Base-by-base conservation (phyloP, 352 stramenopile species). In the Pythium sp. region DNA sequence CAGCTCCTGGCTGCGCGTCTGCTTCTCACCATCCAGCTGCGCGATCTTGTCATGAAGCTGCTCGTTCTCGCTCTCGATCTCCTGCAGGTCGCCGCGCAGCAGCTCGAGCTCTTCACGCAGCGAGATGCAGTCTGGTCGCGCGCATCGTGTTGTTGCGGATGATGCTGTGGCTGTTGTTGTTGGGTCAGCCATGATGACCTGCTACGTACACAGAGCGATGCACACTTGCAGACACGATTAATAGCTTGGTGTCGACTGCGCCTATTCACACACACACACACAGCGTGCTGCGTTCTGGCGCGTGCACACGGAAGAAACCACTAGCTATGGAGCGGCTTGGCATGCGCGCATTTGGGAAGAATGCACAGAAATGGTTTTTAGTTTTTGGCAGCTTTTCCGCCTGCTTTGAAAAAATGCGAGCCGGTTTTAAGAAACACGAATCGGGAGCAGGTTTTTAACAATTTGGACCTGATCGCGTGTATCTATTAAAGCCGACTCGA, bases 61-160 rank as follows among this genome's bases (percentile, higher is more conserved):
- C 54, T 91, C 81, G 59, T 81, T 87, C 67, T 94, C 82, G 59
- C 72, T 60, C 71, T 84, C 78, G 11, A 92, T 53, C 72, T 91
- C 82, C 26, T 87, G 71, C 18, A 90, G 62, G 62, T 94, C 84
- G 49, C 81, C 76, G 5, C 73, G 72, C 26, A 90, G 65, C 12
- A 89, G 74, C 69, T 80, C 81, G 62, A 92, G 68, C 70, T 92
- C 86, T 62, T 94, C 72, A 20, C 81, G 81, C 38, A 86, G 69
- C 30, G 81, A 82, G 41, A 84, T 86, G 65, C 86, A 94, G 66
- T 91, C 83, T 2, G 80, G 69, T 26, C 82, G 77, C 30, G 71
- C 47, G 59, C 85, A 93, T 57, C 72, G 74, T 26, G 64, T 65
- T 12, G 68, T 54, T 18, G 43, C 51, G 12, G 58, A 26, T 11